Percentiles rank a stretch among this genome's conserved stretches.
phyloP scores from a whole-genome alignment of 345 rosid species.

The Tarenaya hassleriana region DNA sequence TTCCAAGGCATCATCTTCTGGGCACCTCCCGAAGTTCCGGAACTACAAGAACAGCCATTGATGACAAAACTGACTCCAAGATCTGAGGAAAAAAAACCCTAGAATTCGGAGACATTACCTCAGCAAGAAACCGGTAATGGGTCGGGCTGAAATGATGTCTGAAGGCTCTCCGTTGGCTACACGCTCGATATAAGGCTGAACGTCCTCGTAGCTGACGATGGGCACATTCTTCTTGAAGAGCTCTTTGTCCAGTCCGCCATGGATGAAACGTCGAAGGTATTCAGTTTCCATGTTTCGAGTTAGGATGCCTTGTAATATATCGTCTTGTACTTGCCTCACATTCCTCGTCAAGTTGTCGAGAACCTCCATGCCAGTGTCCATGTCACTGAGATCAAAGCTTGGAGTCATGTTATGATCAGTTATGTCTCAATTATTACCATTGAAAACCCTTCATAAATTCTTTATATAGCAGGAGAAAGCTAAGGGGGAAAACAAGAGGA shows the following conservation, averaged over 20 bases:
- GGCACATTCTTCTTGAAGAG: constrained; percentile 61
- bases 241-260: constrained; percentile 38
- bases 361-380: constrained; percentile 31
- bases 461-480: too few species aligned
- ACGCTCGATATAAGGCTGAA: constrained; percentile 60
- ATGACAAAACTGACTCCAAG: constrained; percentile 8
- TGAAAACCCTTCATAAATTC: too few species aligned
- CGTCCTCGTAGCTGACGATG: constrained; percentile 71
- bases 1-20: constrained; percentile 96
- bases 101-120: too few species aligned
- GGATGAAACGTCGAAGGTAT: constrained; percentile 49
- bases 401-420: constrained; percentile 23
- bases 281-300: constrained; percentile 45
- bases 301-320: constrained; percentile 46
- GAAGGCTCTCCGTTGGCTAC: too few species aligned
- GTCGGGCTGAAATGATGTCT: constrained; percentile 52
- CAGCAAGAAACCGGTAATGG: constrained; percentile 79
- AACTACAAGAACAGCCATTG: constrained; percentile 37
- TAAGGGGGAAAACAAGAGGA: constrained; percentile 3
- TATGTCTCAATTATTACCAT: too few species aligned
- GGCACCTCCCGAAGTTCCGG: constrained; percentile 90
- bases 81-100: constrained; percentile 8
- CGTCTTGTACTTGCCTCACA: constrained; percentile 45
- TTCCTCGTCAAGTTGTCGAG: constrained; percentile 57
- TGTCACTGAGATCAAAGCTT: constrained; percentile 16